Base-by-base conservation (phyloP, 106 monocot genomes). In the Gastrodia elata region DNA sequence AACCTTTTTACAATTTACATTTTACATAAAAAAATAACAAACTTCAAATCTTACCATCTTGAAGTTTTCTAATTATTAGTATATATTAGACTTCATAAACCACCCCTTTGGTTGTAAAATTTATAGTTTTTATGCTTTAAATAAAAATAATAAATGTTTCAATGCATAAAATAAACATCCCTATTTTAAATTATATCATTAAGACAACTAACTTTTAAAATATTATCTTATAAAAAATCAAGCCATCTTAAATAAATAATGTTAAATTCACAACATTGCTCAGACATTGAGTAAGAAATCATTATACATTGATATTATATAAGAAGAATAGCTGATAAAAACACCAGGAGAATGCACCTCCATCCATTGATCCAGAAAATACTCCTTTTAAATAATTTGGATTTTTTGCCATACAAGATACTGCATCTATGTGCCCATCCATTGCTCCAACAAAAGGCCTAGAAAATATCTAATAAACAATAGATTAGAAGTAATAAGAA, bases 291-390 rank as follows among this genome's bases (percentile, higher is more conserved):
- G 3, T 10, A 61, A 28, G 61, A 11, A 28, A 38, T 67, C 1
- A 5, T 7, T 14, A 35, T 67, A 37, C 38, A 13, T 6, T 27
- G 38, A 67, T 67, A 67, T n/a, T 67, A 67, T 67, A 67, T 7
- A 36, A 36, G 32, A 55, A 61, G 28, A 61, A 38, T 37, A 67
- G n/a, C 18, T 16, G 67, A 15, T 27, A 8, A 20, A 67, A 67
- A 36, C 20, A 5, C 15, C 34, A 67, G 20, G 20, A 67, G 37
- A 67, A 15, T 37, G 4, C 36, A 69, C 97, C 93, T 88, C 92
- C 97, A 82, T 97, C 97, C 90, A 90, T 93, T 26, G 93, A 97
- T 4, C 86, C 97, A 38, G 97, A 97, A 79, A 97, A 97, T 73
- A 98, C 81, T 48, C 77, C 82, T 85, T 88, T 98, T 74, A 98